A percentile compares a stretch with the other conserved stretches of the same genome.
Evolutionary conservation across 495 filamentous ascomycete species (phyloP).

Genomic region (Lophiotrema nucula): DNA sequence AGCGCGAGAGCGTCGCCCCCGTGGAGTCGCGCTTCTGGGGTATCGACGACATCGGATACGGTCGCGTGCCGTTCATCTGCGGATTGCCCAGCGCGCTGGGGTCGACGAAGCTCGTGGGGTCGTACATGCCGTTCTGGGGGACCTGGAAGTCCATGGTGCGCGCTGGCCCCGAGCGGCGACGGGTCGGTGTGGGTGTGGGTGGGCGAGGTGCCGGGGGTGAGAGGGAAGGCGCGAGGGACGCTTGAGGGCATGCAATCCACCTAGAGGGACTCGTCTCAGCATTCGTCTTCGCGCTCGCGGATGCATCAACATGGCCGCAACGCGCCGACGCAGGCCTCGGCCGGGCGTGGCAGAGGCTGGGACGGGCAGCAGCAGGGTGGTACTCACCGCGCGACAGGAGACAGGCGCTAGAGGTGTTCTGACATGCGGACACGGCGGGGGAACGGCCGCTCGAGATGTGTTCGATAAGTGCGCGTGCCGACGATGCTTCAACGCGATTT

Average conservation of each 20-base stretch:
- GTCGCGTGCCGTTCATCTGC: constrained; percentile 28
- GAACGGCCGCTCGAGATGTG: constrained; percentile 9
- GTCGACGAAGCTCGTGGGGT: constrained; percentile 24
- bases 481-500: constrained; percentile 7
- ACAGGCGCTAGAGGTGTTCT: constrained; percentile 14
- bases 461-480: constrained; percentile 17
- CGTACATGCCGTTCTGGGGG: constrained; percentile 26
- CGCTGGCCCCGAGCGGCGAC: background rate
- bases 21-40: constrained; percentile 27
- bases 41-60: constrained; percentile 24
- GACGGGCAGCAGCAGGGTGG: background rate
- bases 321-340: background rate
- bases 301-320: constrained; percentile 1
- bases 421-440: constrained; percentile 9
- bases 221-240: background rate
- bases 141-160: constrained; percentile 26
- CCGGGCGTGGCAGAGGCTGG: constrained; percentile 1
- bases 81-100: constrained; percentile 20
- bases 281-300: background rate
- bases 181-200: background rate
- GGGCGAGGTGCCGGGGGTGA: background rate
- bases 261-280: constrained; percentile 2
- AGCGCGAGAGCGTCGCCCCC: constrained; percentile 63
- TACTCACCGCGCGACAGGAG: constrained; percentile 13
- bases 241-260: constrained; percentile 12